A percentile compares a stretch with the other conserved stretches of the same genome.
These are phyloP conservation scores for Rhododendron williamsianum DNA, from an alignment of 148 eudicot genomes.

Conservation along the genomic window DNA sequence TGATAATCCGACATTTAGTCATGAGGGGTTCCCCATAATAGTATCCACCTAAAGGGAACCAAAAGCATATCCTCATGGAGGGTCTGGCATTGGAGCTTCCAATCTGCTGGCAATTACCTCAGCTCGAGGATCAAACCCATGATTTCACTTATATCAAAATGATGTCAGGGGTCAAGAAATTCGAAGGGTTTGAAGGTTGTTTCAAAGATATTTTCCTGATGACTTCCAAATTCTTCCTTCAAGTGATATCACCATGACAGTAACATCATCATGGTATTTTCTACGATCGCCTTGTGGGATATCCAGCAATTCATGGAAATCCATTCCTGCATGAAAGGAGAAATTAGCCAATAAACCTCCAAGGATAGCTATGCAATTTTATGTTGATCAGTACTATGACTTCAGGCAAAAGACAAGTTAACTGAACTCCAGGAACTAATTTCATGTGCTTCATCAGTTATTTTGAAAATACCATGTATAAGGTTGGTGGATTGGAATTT, in stretches of 20 bases:
- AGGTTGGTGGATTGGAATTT: background rate
- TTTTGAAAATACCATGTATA: background rate
- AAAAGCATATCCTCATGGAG: background rate
- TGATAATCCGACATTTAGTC: background rate
- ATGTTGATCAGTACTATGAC: background rate
- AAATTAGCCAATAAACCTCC: background rate
- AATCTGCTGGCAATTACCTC: conserved; percentile 5
- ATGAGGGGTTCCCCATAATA: conserved; percentile 1
- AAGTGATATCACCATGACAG: conserved; percentile 94
- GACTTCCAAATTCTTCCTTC: conserved; percentile 99
- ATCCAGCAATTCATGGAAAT: conserved; percentile 93
- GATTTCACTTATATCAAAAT: background rate
- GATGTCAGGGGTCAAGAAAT: background rate
- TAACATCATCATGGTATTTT: conserved; percentile 98
- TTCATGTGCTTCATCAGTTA: background rate
- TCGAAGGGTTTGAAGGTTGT: background rate
- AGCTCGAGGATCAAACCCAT: conserved; percentile 9
- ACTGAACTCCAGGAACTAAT: conserved; percentile 2
- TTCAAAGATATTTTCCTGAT: conserved; percentile 86
- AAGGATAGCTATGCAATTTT: background rate
- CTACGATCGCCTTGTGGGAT: conserved; percentile 98
- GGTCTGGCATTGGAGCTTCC: conserved; percentile 6
- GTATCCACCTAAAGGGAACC: background rate
- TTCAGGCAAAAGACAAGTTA: background rate
- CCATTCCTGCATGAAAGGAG: conserved; percentile 61